These are phyloP conservation scores for Linderniella brevidens DNA, from an alignment of 257 asterid genomes.

Conservation along the genomic window DNA sequence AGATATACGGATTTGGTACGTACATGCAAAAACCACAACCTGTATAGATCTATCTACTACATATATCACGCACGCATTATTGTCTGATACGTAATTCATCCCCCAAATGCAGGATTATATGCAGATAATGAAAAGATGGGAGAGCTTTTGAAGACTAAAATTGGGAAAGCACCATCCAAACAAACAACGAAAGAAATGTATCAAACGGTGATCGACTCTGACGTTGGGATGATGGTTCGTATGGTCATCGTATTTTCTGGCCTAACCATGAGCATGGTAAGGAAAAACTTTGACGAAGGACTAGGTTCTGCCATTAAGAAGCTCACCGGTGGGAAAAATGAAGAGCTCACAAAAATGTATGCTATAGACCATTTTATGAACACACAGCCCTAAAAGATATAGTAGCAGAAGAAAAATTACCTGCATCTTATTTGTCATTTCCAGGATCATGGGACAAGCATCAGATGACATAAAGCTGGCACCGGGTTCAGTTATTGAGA, in stretches of 20 bases:
- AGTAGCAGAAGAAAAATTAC: constrained; percentile 5
- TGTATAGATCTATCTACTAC: no score
- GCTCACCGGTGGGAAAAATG: constrained; percentile 53
- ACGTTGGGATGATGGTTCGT: constrained; percentile 40
- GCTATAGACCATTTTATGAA: no score
- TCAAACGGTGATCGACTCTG: constrained; percentile 43
- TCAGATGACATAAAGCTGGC: constrained; percentile 49
- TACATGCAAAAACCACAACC: neutral
- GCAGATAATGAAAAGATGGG: constrained; percentile 48
- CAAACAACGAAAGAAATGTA: constrained; percentile 58
- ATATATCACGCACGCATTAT: no score
- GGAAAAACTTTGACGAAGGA: constrained; percentile 53
- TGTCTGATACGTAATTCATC: no score
- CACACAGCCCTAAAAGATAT: no score
- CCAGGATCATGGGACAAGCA: constrained; percentile 66
- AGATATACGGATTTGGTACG: constrained; percentile 51
- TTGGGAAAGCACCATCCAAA: constrained; percentile 44
- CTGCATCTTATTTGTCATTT: constrained; percentile 10
- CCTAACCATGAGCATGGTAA: constrained; percentile 66
- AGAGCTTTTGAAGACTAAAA: constrained; percentile 25
- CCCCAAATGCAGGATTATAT: constrained; percentile 36
- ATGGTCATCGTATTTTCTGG: constrained; percentile 45
- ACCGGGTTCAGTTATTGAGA: constrained; percentile 59
- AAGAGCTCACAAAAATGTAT: constrained; percentile 50
- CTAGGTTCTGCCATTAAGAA: constrained; percentile 63